Conservation (phyloP, 169 alveolate species). For the Plasmodium sp. region DNA sequence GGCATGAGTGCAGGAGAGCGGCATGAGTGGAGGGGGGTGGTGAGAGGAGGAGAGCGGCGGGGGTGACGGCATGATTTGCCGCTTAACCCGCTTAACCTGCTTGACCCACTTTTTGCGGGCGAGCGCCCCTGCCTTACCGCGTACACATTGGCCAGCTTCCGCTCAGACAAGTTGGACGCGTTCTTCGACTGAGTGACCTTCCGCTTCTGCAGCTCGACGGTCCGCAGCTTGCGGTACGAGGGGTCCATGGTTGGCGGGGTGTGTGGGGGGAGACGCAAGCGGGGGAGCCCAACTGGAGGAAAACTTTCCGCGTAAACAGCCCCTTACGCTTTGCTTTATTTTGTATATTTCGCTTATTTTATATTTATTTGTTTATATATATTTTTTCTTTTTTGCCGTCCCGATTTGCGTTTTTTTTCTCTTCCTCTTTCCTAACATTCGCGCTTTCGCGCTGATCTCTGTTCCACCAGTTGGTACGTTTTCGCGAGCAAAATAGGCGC, state of each 20-base stretch:
- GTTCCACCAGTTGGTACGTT: background rate
- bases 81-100: no score
- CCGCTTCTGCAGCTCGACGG: constrained; percentile 30
- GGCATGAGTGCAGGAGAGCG: background rate
- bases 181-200: constrained; percentile 66
- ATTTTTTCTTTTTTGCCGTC: background rate
- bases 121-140: constrained; percentile 12
- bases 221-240: background rate
- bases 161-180: constrained; percentile 24
- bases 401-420: background rate
- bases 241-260: background rate
- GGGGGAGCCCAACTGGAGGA: background rate
- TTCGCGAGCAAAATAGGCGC: background rate
- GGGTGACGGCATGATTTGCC: no score
- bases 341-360: background rate
- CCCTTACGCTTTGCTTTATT: background rate
- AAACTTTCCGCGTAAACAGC: background rate
- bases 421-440: background rate
- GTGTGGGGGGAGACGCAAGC: background rate
- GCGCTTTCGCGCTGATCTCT: background rate
- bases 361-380: background rate
- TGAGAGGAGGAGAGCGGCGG: background rate
- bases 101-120: background rate
- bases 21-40: no score
- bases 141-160: constrained; percentile 46